These are phyloP conservation scores for Berberis thunbergii DNA, from an alignment of 164 flowering plant genomes.

Conservation along the genomic window DNA sequence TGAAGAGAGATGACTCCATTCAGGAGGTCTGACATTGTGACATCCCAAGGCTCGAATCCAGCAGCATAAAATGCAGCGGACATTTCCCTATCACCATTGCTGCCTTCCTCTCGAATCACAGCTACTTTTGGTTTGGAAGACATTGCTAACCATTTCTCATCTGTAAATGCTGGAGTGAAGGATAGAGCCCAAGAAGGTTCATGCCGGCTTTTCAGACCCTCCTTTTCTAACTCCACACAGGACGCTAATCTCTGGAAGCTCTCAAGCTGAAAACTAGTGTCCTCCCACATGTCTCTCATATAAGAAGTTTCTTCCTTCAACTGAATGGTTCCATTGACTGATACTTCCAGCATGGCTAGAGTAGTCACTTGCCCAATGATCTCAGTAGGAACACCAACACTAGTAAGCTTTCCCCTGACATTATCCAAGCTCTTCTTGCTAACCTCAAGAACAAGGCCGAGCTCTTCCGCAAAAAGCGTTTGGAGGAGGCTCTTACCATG, in stretches of 20 bases:
- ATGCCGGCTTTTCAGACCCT: slow-evolving; percentile 58
- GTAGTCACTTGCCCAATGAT: slow-evolving; percentile 21
- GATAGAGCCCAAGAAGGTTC: slow-evolving; percentile 70
- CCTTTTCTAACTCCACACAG: slow-evolving; percentile 72
- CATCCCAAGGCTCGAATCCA: slow-evolving; percentile 48
- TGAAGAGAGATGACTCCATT: slow-evolving; percentile 43
- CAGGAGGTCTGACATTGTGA: slow-evolving; percentile 22
- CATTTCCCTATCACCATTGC: slow-evolving; percentile 50
- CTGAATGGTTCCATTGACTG: slow-evolving; percentile 47
- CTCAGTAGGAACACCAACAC: slow-evolving; percentile 36
- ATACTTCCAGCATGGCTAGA: slow-evolving; percentile 36
- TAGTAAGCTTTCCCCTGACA: slow-evolving; percentile 36
- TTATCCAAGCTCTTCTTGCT: slow-evolving; percentile 38
- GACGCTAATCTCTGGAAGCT: slow-evolving; percentile 63
- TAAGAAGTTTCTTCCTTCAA: slow-evolving; percentile 46
- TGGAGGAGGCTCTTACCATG: slow-evolving; percentile 40
- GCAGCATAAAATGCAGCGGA: slow-evolving; percentile 86
- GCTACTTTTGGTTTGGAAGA: slow-evolving; percentile 75
- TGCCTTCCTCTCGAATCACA: slow-evolving; percentile 35
- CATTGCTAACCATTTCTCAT: slow-evolving; percentile 41
- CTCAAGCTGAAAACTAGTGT: slow-evolving; percentile 82
- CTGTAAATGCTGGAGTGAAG: slow-evolving; percentile 64
- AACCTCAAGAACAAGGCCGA: slow-evolving; percentile 81
- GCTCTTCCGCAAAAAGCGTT: slow-evolving; percentile 83
- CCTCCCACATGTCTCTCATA: slow-evolving; percentile 95